phyloP scores from a whole-genome alignment of 768 basidiomycete genomes.

The Phylloporus sp. region DNA sequence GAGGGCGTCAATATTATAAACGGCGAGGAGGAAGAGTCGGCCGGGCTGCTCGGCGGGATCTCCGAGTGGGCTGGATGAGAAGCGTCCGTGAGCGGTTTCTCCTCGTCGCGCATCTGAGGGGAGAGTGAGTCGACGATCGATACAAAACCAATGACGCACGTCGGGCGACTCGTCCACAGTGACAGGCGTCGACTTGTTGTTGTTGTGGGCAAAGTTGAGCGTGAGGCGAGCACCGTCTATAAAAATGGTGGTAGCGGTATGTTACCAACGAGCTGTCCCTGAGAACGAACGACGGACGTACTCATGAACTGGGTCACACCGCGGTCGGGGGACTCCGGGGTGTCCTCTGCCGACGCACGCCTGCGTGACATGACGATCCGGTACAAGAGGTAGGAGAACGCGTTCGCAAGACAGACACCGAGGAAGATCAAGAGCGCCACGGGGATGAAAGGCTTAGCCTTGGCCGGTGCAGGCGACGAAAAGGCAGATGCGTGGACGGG shows the following conservation, averaged over 20 bases:
- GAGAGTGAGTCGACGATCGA: neutral
- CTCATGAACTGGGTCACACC: constrained; percentile 28
- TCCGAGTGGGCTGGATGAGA: constrained; percentile 3
- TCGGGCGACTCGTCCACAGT: constrained; percentile 1
- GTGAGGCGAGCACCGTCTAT: constrained; percentile 25
- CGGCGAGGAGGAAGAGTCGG: constrained; percentile 14
- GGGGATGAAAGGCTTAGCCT: constrained; percentile 13
- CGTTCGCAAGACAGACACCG: constrained; percentile 24
- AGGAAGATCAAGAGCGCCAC: constrained; percentile 20
- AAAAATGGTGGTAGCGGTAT: neutral
- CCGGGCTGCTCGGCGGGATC: constrained; percentile 4
- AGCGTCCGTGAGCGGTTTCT: constrained; percentile 14
- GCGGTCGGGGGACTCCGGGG: constrained; percentile 20
- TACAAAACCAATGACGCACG: constrained; percentile 9
- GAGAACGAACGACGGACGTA: neutral
- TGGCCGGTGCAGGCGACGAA: constrained; percentile 1
- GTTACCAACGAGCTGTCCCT: neutral
- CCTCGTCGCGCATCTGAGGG: constrained; percentile 15
- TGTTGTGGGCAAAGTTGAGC: constrained; percentile 13
- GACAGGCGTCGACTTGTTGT: neutral
- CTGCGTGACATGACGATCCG: constrained; percentile 19
- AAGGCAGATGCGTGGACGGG: constrained; percentile 1
- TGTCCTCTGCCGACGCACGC: constrained; percentile 8
- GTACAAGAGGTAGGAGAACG: constrained; percentile 26
- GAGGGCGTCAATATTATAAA: constrained; percentile 11